A percentile compares a stretch with the other conserved stretches of the same genome.
Conservation (phyloP, 139 green algal species). For the Closterium sp. region DNA sequence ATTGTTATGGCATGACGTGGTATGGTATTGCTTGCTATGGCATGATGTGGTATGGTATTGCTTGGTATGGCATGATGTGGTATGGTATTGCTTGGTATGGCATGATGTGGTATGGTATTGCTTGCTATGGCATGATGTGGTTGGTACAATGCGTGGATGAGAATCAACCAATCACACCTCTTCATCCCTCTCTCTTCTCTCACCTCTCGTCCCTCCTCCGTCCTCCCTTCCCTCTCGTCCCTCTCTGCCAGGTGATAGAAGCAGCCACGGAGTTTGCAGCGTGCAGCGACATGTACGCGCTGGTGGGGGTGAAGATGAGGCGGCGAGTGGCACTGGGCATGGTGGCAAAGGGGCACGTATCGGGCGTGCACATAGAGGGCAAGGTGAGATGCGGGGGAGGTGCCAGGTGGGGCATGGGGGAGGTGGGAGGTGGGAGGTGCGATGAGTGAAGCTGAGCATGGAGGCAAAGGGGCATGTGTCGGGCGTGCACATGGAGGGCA, state of each 20-base stretch:
- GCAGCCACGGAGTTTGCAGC: slow-evolving; percentile 27
- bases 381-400: not conserved
- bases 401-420: not conserved
- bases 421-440: not conserved
- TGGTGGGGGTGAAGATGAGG: slow-evolving; percentile 10
- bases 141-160: no score
- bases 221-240: no score
- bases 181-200: no score
- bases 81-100: no score
- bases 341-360: slow-evolving; percentile 2
- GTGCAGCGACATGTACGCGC: slow-evolving; percentile 15
- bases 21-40: no score
- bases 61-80: no score
- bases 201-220: no score
- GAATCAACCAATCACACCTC: no score
- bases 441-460: not conserved
- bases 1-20: no score
- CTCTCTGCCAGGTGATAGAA: slow-evolving; percentile 16
- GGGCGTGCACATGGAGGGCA: not conserved
- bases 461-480: not conserved
- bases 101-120: no score
- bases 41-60: no score
- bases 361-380: slow-evolving; percentile 22
- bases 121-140: no score
- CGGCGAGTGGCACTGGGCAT: not conserved